These are phyloP conservation scores for Smallanthus sonchifolius DNA, from an alignment of 129 eudicot species.

Conservation along the genomic window DNA sequence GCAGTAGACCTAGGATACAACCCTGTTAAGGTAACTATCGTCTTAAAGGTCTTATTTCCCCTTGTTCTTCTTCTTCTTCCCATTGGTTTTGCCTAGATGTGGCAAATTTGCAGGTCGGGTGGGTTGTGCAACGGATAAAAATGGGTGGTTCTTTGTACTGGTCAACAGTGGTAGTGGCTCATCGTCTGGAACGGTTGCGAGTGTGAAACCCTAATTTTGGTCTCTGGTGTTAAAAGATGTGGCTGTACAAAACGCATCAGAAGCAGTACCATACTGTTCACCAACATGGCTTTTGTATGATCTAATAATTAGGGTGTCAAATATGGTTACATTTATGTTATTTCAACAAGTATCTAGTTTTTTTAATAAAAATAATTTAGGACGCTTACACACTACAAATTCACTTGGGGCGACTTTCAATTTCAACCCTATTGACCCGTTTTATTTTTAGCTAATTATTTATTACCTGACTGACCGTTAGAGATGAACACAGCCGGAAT, in stretches of 20 bases:
- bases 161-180: too few species aligned
- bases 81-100: constrained; percentile 2
- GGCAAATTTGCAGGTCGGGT: background rate
- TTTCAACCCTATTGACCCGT: background rate
- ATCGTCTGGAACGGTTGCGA: too few species aligned
- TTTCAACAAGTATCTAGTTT: background rate
- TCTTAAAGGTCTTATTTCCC: background rate
- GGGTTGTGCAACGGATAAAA: background rate
- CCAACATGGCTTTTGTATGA: too few species aligned
- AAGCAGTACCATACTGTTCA: too few species aligned
- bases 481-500: background rate
- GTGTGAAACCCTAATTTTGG: too few species aligned
- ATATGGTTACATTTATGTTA: background rate
- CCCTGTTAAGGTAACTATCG: constrained; percentile 77
- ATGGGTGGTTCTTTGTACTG: background rate
- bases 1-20: constrained; percentile 77
- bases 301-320: background rate
- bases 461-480: background rate
- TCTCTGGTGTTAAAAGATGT: too few species aligned
- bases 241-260: too few species aligned
- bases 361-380: background rate
- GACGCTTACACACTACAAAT: background rate
- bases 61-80: background rate
- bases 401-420: background rate
- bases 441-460: background rate